phyloP scores from a whole-genome alignment of 2,329 filamentous ascomycete genomes.

The Colletotrichum shisoi region DNA sequence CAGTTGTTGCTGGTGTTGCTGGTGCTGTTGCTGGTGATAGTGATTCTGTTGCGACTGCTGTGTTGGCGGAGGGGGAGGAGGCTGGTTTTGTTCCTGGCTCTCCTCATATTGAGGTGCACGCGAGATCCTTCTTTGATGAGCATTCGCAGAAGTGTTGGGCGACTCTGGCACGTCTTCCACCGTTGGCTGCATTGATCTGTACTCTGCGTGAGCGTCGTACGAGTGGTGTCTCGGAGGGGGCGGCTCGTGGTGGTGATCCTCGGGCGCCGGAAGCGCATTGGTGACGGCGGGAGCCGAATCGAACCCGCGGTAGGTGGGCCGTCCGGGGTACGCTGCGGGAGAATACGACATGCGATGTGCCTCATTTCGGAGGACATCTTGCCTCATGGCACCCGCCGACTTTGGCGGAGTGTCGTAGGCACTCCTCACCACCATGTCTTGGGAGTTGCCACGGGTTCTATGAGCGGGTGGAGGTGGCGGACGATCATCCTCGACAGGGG shows the following conservation, averaged over 20 bases:
- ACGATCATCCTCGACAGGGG: slow-evolving; percentile 53
- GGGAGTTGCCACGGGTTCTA: slow-evolving; percentile 53
- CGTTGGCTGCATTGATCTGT: slow-evolving; percentile 66
- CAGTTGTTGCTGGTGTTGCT: slow-evolving; percentile 8
- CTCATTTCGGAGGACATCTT: slow-evolving; percentile 65
- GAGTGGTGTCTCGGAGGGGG: slow-evolving; percentile 58
- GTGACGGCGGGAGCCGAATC: slow-evolving; percentile 57
- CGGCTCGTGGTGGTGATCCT: slow-evolving; percentile 47
- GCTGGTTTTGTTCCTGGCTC: slow-evolving; percentile 23
- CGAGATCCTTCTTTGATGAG: slow-evolving; percentile 43
- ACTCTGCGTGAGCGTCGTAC: slow-evolving; percentile 59
- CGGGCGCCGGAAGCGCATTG: slow-evolving; percentile 46
- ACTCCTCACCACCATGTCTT: slow-evolving; percentile 53
- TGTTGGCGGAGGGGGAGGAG: neutral
- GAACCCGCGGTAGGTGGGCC: slow-evolving; percentile 61
- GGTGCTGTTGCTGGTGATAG: slow-evolving; percentile 8
- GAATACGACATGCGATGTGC: slow-evolving; percentile 62
- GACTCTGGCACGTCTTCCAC: slow-evolving; percentile 71
- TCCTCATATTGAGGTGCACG: slow-evolving; percentile 44
- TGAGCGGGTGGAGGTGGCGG: slow-evolving; percentile 67
- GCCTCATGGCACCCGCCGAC: slow-evolving; percentile 60
- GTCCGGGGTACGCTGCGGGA: slow-evolving; percentile 58
- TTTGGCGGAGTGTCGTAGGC: slow-evolving; percentile 55
- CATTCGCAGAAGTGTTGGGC: slow-evolving; percentile 45
- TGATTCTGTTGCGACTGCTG: neutral